Evolutionary conservation across 441 rosid species (phyloP), one percentile per base, ranked within the genome.

Genomic region (Populus hybrid): DNA sequence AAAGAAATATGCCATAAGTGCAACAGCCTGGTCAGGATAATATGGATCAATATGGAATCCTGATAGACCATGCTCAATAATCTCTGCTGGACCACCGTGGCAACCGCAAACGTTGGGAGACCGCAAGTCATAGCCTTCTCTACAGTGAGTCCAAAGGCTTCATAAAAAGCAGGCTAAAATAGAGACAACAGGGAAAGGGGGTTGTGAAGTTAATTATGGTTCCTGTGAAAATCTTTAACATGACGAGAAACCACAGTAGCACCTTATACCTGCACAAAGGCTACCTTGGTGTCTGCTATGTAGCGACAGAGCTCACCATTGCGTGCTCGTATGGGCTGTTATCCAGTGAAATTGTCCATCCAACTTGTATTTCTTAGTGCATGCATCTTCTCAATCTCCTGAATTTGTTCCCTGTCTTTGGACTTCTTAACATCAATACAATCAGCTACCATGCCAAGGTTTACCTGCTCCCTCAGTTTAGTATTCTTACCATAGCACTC

Each of bases 81-180:
- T 92, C 89, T 96, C 99, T 6, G 97, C 94, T 0, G 99, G 97
- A 71, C 98, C 98, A 75, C 98, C 98, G 66, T 94, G 97, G 79
- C 89, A 82, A 66, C 98, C 93, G 99, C 98, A 61, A 96, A 90
- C 65, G 96, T 93, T 28, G 98, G 99, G 74, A 96, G 97, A 50
- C 93, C 98, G 72, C 92, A 91, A 68, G 96, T 94, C 99, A 96
- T 96, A 79, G 98, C 96, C 85, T 96, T 97, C 78, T 93, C 93
- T 36, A 96, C 96, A 5, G 98, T 93, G 71, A 94, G 92, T 70
- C 98, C 99, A 82, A 94, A 96, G 59, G 94, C 97, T 93, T 96
- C 99, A 64, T 93, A 94, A 79, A 94, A 90, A 2, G 99, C 99
- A 79, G 98, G 98, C 98, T 96, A 88, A 72, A 79, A 76, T 8